Percentiles rank a stretch among this genome's conserved stretches.
Evolutionary conservation across 352 stramenopile species (phyloP).

Genomic region (Globisporangium paddicum): DNA sequence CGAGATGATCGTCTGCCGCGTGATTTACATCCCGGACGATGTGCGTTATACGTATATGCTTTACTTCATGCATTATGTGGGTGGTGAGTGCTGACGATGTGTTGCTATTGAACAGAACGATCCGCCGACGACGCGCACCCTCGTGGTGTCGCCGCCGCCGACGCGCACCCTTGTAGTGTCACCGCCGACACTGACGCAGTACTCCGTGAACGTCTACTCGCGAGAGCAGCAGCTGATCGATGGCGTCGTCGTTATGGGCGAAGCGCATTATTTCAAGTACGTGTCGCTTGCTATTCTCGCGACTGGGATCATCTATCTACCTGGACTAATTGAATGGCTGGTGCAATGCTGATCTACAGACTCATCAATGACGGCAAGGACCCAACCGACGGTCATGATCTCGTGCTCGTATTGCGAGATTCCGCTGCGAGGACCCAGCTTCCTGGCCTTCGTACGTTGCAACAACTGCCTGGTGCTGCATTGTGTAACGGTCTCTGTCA

Average conservation of each 20-base stretch:
- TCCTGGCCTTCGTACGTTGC: constrained; percentile 25
- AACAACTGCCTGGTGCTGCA: constrained; percentile 5
- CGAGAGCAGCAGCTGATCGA: constrained; percentile 31
- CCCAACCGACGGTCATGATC: constrained; percentile 37
- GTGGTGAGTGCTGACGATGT: neutral
- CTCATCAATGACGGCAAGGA: constrained; percentile 54
- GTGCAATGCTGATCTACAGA: constrained; percentile 24
- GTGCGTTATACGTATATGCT: constrained; percentile 24
- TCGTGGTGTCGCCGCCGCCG: constrained; percentile 35
- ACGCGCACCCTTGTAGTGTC: constrained; percentile 38
- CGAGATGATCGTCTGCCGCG: constrained; percentile 83
- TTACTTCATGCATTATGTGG: neutral
- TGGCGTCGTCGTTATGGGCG: constrained; percentile 34
- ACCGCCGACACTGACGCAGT: constrained; percentile 69
- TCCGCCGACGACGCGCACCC: constrained; percentile 65
- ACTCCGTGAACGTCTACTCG: constrained; percentile 72
- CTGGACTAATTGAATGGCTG: neutral
- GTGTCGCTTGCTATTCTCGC: neutral
- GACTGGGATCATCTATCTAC: neutral
- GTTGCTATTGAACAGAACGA: constrained; percentile 42
- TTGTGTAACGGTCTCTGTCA: neutral
- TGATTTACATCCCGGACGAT: constrained; percentile 75
- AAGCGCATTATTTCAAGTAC: constrained; percentile 57
- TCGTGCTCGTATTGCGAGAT: constrained; percentile 67
- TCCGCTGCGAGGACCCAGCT: constrained; percentile 34